Evolutionary conservation across 2,329 filamentous ascomycete species (phyloP), one percentile per base, ranked within the genome.

Genomic region (Aspergillus sclerotialis): DNA sequence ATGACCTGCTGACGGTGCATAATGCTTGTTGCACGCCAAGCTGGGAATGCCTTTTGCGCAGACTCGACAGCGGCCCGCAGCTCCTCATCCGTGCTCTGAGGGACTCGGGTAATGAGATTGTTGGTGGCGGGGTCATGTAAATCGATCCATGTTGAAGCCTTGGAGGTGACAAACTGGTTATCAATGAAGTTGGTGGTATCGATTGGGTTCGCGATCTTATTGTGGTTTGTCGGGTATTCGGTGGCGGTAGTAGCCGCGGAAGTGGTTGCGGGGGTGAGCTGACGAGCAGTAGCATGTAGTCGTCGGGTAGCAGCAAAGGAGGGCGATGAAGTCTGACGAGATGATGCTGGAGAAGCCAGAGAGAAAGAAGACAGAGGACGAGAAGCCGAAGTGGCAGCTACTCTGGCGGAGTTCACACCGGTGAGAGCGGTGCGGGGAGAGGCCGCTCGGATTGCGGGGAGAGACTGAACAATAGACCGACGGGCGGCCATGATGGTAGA

Each of bases 91-190:
- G 77, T 81, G 53, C 70, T 75, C 56, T 81, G 76, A 11, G 77
- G 77, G 8, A 81, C 76, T 26, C 76, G 70, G 21, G 77, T 81
- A 33, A 81, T 75, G 42, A 81, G 64, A 48, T 80, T 78, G 65
- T 80, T 81, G 43, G 77, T 81, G 9, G 78, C 76, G 2, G 77
- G 77, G 46, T 81, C 77, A 49, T 78, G 63, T 35, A 81, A 63
- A 38, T 80, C 75, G 49, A 81, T 78, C 77, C 77, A 81, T 54
- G 71, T 67, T 2, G 69, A 64, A 7, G 77, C 69, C 44, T 74
- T 64, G 5, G 77, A 80, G 4, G 69, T 42, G 11, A 75, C 63
- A 53, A 80, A 79, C 43, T 76, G 56, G 56, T 81, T 82, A 59
- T 82, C 72, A 32, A 82, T 55, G 64, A 81, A 81, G 63, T 79